Evolutionary conservation across 306 rosid genomes (phyloP), one percentile per base, ranked within the genome.

Genomic region (Mimosa pudica): DNA sequence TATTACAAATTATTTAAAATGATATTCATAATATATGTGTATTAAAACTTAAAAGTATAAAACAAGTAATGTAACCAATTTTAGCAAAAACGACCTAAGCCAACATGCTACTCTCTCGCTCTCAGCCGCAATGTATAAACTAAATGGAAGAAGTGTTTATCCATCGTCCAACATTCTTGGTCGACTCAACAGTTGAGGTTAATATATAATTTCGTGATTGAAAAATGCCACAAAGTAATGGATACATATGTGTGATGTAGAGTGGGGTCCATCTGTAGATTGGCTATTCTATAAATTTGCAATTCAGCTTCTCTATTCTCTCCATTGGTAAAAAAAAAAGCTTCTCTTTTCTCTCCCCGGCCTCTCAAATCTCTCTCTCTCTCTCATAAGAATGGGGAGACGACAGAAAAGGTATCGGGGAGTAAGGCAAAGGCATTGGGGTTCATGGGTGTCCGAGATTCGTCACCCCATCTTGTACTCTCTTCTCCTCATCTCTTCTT

Each of bases 391-490:
- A 78, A 92, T 92, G 97, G 90, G 89, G 2, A 88, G 94, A 80
- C 88, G 92, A 38, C 97, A 90, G 68, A 90, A 89, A 65, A 89
- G 94, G 12, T 92, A 87, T 76, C 81, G 97, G 20, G 97, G 97
- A 17, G 97, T 92, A 0, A 87, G 97, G 11, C 94, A 90, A 57
- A 83, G 97, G 81, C 94, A 92, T 10, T 92, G 97, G 97, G 97
- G 97, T 61, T 92, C 97, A 33, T 92, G 97, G 97, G 97, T 92
- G 84, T 92, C 97, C 32, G 94, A 92, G 81, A 92, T 92, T 82
- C 97, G 97, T 57, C 89, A 86, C 71, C 89, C 89, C 71, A 54
- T 83, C 63, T 75, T 86, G 89, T 86, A 81, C 85, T n/a, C 12
- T 44, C 73, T 3, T 3, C 87, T 57, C 41, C 74, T 38, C 69